phyloP scores from a whole-genome alignment of 2,329 filamentous ascomycete genomes.

The Apiospora hydei region DNA sequence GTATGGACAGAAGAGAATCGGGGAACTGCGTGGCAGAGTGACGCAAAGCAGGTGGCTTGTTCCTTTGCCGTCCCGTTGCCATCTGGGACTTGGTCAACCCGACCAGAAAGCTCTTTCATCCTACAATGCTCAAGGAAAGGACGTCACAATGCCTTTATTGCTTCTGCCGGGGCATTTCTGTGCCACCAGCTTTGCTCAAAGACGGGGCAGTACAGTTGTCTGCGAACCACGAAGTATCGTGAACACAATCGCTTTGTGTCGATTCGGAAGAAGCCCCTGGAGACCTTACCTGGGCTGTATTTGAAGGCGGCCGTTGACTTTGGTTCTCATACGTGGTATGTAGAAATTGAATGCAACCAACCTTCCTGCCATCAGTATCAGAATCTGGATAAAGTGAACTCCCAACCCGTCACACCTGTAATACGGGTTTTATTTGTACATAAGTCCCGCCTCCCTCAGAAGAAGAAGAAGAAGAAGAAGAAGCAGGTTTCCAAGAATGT shows the following conservation, averaged over 20 bases:
- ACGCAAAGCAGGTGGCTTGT: not conserved
- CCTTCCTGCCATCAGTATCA: not conserved
- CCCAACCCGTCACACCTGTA: not conserved
- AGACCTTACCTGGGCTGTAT: not conserved
- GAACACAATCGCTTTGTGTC: not conserved
- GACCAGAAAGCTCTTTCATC: not conserved
- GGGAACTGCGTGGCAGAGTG: not conserved
- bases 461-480: too few relatives aligned
- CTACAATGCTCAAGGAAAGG: not conserved
- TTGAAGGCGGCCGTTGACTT: not conserved
- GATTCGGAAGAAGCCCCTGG: not conserved
- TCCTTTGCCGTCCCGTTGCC: not conserved
- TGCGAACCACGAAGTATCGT: not conserved
- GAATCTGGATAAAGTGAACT: not conserved
- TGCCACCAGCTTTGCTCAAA: not conserved
- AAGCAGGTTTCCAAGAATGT: not conserved
- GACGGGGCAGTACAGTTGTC: not conserved
- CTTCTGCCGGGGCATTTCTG: not conserved
- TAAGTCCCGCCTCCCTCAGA: not conserved
- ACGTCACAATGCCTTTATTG: not conserved
- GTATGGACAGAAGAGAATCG: not conserved
- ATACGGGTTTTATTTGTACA: not conserved
- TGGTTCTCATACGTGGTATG: not conserved
- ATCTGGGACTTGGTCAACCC: not conserved
- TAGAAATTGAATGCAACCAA: not conserved